phyloP scores from a whole-genome alignment of 2,329 filamentous ascomycete species.

The Fonsecaea monophora region DNA sequence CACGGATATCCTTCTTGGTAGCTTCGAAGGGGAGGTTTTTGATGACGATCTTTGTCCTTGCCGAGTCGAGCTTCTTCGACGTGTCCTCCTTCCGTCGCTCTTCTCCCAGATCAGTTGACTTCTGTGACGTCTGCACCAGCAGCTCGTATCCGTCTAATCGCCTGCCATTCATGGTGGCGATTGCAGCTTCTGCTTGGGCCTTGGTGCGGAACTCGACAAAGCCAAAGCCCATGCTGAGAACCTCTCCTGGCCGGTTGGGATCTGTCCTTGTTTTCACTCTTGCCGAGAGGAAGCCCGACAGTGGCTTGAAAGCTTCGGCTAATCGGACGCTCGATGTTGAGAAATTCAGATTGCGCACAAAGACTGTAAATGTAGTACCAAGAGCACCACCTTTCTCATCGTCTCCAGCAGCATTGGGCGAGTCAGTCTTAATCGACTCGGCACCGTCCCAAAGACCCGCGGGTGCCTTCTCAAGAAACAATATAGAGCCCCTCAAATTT shows the following conservation, averaged over 20 bases:
- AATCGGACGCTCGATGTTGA: conserved; percentile 79
- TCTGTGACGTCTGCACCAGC: conserved; percentile 84
- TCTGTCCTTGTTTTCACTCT: conserved; percentile 92
- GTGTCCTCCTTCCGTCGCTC: conserved; percentile 82
- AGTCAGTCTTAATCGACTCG: conserved; percentile 35
- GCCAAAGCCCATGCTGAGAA: conserved; percentile 95
- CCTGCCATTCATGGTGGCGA: conserved; percentile 85
- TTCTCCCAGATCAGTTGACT: conserved; percentile 83
- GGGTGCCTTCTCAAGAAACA: conserved; percentile 94
- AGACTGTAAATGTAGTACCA: conserved; percentile 71
- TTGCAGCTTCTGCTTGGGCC: conserved; percentile 77
- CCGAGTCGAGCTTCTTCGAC: conserved; percentile 77
- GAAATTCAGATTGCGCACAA: conserved; percentile 94
- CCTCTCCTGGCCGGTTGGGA: conserved; percentile 84
- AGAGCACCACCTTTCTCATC: conserved; percentile 48
- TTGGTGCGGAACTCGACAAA: conserved; percentile 88
- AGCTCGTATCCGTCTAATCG: conserved; percentile 87
- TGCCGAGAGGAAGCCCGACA: conserved; percentile 88
- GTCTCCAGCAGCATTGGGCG: conserved; percentile 36
- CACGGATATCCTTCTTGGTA: conserved; percentile 87
- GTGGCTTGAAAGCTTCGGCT: conserved; percentile 75
- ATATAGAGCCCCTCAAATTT: conserved; percentile 85
- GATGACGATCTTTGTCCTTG: conserved; percentile 91
- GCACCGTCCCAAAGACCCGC: conserved; percentile 72
- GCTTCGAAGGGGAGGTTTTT: conserved; percentile 98